A percentile compares a stretch with the other conserved stretches of the same genome.
Evolutionary conservation across 2,329 filamentous ascomycete genomes (phyloP).

Genomic region (Botrytis fabae): DNA sequence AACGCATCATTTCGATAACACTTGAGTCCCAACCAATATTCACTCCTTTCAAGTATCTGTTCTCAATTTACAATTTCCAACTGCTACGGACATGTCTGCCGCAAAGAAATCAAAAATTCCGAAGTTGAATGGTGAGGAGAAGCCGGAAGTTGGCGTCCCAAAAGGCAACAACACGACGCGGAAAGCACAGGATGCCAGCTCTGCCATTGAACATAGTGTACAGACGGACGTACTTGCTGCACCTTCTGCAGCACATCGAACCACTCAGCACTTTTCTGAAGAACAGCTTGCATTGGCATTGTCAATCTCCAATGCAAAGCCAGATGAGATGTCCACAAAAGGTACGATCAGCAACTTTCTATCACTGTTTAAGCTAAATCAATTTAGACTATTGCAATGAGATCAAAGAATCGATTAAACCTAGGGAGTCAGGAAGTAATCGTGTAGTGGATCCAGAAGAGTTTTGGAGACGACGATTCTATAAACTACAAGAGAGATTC

Average conservation of each 20-base stretch:
- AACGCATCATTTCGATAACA: not conserved
- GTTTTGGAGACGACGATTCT: slow-evolving; percentile 6
- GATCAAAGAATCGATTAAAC: not conserved
- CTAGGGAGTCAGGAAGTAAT: not conserved
- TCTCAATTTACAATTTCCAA: not conserved
- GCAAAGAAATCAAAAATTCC: not conserved
- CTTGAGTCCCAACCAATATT: not conserved
- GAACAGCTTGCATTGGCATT: not conserved
- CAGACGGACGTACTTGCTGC: not conserved
- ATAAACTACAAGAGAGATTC: not conserved
- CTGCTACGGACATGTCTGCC: not conserved
- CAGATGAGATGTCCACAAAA: not conserved
- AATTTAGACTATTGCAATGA: not conserved
- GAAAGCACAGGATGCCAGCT: not conserved
- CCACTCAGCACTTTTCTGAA: not conserved
- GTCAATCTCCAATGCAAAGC: not conserved
- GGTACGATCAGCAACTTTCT: not conserved
- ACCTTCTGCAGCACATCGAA: too few relatives aligned
- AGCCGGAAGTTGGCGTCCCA: not conserved
- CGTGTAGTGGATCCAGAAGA: not conserved
- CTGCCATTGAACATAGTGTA: not conserved
- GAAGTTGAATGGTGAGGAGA: not conserved
- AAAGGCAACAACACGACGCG: not conserved
- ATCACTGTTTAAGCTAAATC: not conserved
- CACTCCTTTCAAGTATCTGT: not conserved